Evolutionary conservation across 305 asterid species (phyloP).

Genomic region (Striga hermonthica): DNA sequence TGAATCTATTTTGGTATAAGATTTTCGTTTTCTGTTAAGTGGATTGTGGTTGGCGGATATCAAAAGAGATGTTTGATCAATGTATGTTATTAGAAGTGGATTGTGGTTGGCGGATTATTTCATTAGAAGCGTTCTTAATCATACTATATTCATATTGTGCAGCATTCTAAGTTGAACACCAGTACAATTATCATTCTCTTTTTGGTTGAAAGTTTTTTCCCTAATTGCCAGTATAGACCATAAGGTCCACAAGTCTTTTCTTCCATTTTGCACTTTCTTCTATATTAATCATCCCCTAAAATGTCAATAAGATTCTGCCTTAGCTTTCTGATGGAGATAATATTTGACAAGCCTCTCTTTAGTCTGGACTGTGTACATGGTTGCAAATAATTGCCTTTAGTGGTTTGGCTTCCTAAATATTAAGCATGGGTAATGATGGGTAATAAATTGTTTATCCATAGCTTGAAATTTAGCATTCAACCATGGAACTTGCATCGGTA

Average conservation of each 20-base stretch:
- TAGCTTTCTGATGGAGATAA: not conserved
- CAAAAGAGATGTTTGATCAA: constrained; percentile 7
- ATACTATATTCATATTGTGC: constrained; percentile 6
- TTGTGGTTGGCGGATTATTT: too few species aligned
- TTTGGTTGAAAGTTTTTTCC: not conserved
- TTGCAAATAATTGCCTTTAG: constrained; percentile 1
- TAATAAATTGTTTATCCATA: not conserved
- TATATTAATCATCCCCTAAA: too few species aligned
- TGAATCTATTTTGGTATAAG: not conserved
- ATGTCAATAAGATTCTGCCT: too few species aligned
- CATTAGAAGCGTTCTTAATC: constrained; percentile 3
- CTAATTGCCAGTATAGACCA: not conserved
- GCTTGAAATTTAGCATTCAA: not conserved
- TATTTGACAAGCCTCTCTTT: constrained; percentile 4
- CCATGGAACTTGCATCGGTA: not conserved
- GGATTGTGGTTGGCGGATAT: constrained; percentile 1
- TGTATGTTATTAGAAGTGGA: constrained; percentile 7
- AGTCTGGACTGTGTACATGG: constrained; percentile 19
- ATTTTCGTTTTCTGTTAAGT: constrained; percentile 14
- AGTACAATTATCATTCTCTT: not conserved
- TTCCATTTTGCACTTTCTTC: not conserved
- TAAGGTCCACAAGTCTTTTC: not conserved
- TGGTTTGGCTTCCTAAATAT: constrained; percentile 11
- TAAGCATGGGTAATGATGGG: not conserved
- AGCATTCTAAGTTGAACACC: constrained; percentile 13